A percentile compares a stretch with the other conserved stretches of the same genome.
phyloP scores from a whole-genome alignment of 129 eudicot genomes.

The Glebionis coronaria region DNA sequence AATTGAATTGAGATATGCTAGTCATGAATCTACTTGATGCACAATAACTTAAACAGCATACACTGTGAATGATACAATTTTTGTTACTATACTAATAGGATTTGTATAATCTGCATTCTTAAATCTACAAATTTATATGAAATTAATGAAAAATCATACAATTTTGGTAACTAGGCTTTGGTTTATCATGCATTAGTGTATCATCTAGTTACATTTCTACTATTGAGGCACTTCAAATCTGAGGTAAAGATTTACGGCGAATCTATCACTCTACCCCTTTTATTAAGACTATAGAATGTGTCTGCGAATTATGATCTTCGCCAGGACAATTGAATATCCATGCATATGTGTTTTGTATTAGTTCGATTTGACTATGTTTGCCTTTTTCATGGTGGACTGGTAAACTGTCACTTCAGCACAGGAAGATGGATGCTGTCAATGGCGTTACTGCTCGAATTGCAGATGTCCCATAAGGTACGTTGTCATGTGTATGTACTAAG shows the following conservation, averaged over 20 bases:
- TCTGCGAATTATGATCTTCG: background rate
- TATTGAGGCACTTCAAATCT: no score
- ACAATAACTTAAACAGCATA: no score
- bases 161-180: background rate
- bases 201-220: background rate
- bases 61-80: background rate
- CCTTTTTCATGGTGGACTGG: background rate
- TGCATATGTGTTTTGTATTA: background rate
- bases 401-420: background rate
- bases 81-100: background rate
- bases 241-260: no score
- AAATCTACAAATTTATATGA: background rate
- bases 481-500: no score
- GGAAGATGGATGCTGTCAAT: background rate
- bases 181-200: background rate
- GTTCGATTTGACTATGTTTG: background rate
- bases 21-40: no score
- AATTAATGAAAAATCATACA: background rate
- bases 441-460: no score
- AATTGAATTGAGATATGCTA: no score
- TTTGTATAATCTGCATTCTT: background rate
- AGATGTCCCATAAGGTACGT: no score
- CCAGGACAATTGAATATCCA: background rate
- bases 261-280: no score
- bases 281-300: no score